phyloP scores from a whole-genome alignment of 768 basidiomycete species.

The Kwoniella botswanensis region DNA sequence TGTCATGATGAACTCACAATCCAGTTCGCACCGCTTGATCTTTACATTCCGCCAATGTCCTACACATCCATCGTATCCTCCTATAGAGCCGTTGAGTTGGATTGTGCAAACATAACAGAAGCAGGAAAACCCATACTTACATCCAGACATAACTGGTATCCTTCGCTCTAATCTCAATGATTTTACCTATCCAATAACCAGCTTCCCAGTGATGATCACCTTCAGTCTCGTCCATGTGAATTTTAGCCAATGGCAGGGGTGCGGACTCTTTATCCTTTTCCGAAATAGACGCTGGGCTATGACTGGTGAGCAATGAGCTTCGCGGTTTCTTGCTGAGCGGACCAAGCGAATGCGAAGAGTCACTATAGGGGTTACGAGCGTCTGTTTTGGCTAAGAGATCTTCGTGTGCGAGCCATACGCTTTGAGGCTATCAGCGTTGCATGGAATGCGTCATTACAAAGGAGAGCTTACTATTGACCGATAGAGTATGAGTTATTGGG shows the following conservation, averaged over 20 bases:
- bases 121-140: conserved; percentile 10
- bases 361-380: too few species aligned
- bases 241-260: background rate
- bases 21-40: conserved; percentile 18
- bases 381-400: background rate
- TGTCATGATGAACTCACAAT: conserved; percentile 19
- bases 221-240: background rate
- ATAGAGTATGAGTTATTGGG: conserved; percentile 18
- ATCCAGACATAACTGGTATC: conserved; percentile 30
- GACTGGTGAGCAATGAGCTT: background rate
- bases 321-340: conserved; percentile 2
- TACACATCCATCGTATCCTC: conserved; percentile 32
- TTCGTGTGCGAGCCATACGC: conserved; percentile 25
- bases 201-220: conserved; percentile 4
- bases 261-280: too few species aligned
- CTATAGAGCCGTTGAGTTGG: conserved; percentile 13
- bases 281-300: too few species aligned
- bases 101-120: background rate
- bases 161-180: conserved; percentile 32
- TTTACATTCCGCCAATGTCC: conserved; percentile 12
- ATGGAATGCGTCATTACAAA: background rate
- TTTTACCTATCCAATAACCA: conserved; percentile 28
- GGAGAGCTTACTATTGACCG: conserved; percentile 15
- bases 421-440: background rate
- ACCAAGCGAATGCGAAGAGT: too few species aligned